Evolutionary conservation across 2,329 filamentous ascomycete genomes (phyloP), one percentile per base, ranked within the genome.

Genomic region (Leptographium lundbergii): DNA sequence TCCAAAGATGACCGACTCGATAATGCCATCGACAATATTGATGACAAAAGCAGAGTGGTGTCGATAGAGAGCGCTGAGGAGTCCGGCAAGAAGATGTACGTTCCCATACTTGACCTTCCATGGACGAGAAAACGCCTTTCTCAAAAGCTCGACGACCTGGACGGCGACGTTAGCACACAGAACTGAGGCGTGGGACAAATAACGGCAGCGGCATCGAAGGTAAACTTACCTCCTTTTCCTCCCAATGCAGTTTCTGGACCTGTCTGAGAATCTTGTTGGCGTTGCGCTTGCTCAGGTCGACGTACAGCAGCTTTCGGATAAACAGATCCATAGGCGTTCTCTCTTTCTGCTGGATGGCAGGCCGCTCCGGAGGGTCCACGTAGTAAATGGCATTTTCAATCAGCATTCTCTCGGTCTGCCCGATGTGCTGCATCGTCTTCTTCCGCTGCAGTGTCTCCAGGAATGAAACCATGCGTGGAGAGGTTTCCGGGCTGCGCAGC

Each of bases 351-450:
- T 95, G 87, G 58, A 99, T 96, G 0, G 94, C 91, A 36, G 91
- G 88, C 61, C 94, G 84, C 69, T 95, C 87, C 0, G 94, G 95
- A 17, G 94, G 94, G 67, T 97, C 94, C 59, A 99, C 94, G 66
- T 96, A 97, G 73, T 99, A 99, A 60, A 96, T 84, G 4, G 94
- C 94, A 69, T 99, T 99, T 71, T 99, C 94, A 60, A 99, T 94
- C 34, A 97, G 82, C 91, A 99, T 97, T 47, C 91, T 87, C 72
- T 99, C 94, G 66, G 95, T 90, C 67, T 96, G 90, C 17, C 91
- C 92, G 60, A 99, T 86, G 69, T 97, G 91, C 69, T 96, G 91
- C 9, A 94, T 91, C 9, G 88, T 85, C 74, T 99, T 99, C 76
- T 99, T 99, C 60, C 94, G 87, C 69, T 95, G 89, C 17, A 99